Base-by-base conservation (phyloP, 768 basidiomycete genomes). In the Russula griseocarnosa region DNA sequence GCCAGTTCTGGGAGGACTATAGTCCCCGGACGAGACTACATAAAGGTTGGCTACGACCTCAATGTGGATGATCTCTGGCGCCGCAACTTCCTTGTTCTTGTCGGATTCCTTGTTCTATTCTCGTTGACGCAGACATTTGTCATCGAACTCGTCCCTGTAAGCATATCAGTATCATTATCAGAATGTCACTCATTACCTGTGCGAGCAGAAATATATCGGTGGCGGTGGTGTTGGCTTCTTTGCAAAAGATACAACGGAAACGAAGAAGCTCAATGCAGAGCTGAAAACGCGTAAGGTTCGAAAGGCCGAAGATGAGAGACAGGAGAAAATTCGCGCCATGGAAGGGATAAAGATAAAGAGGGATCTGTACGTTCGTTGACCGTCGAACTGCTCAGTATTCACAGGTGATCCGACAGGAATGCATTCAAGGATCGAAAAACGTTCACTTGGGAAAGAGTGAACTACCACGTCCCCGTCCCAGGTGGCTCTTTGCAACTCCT, bases 11-110 rank as follows among this genome's bases (percentile, higher is more conserved):
- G 90, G 2, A 80, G 78, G 44, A 76, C 74, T 56, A 51, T 76
- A 2, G 78, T 83, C 50, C 86, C 94, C 83, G 86, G 88, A 73
- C 94, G 92, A 72, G 92, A 94, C 72, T 94, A 94, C 75, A 82
- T 81, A 79, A 82, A 84, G 24, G 82, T 84, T 38, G 82, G 81
- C 0, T 90, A 79, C 68, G 77, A 75, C 5, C 69, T 88, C 44
- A 70, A 79, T 56, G 71, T 75, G n/a, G 73, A 75, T 9, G 83
- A 88, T 67, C 71, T 88, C 47, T 90, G 88, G 88, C 77, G 80
- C 18, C 82, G 82, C 26, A 83, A 90, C 73, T 83, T 90, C 68
- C 76, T 86, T n/a, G 87, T 94, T 34, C 72, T 91, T 34, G 14
- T 92, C 50, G 90, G 76, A 6, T 89, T 92, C 76, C 77, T 91